phyloP scores from a whole-genome alignment of 176 grass and related monocot genomes.

The Hsuehochloa calcarea region DNA sequence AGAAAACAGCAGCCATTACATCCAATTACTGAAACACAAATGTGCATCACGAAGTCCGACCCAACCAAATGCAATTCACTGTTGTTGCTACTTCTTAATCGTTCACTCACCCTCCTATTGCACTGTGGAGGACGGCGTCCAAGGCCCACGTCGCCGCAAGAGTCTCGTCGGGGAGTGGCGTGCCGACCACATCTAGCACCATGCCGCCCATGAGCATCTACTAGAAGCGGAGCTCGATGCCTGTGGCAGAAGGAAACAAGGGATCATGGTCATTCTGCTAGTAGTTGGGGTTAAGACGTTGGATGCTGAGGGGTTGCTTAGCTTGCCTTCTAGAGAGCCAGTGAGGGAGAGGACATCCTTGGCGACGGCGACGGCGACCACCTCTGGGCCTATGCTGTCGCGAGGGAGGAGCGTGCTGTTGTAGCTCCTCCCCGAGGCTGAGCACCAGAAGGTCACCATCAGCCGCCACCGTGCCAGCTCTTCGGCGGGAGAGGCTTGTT shows the following conservation, averaged over 20 bases:
- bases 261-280: background rate
- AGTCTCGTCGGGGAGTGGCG: slow-evolving; percentile 76
- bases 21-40: too few species aligned
- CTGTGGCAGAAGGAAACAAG: slow-evolving; percentile 22
- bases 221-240: slow-evolving; percentile 54
- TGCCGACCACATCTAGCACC: slow-evolving; percentile 57
- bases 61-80: too few species aligned
- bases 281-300: background rate
- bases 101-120: slow-evolving; percentile 77
- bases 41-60: too few species aligned
- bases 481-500: background rate
- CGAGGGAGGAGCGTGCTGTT: slow-evolving; percentile 75
- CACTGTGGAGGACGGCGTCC: slow-evolving; percentile 62
- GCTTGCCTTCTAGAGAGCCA: slow-evolving; percentile 62
- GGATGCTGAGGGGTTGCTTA: background rate
- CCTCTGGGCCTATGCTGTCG: slow-evolving; percentile 90
- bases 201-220: slow-evolving; percentile 75
- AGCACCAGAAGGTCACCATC: slow-evolving; percentile 33
- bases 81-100: background rate
- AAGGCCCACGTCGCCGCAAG: slow-evolving; percentile 51
- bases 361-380: slow-evolving; percentile 84
- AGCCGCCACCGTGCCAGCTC: background rate
- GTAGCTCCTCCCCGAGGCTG: slow-evolving; percentile 46
- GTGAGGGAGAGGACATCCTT: slow-evolving; percentile 74
- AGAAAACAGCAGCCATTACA: too few species aligned